Evolutionary conservation across 352 stramenopile species (phyloP), one percentile per base, ranked within the genome.

Genomic region (Stephanocyclus meneghinianus): DNA sequence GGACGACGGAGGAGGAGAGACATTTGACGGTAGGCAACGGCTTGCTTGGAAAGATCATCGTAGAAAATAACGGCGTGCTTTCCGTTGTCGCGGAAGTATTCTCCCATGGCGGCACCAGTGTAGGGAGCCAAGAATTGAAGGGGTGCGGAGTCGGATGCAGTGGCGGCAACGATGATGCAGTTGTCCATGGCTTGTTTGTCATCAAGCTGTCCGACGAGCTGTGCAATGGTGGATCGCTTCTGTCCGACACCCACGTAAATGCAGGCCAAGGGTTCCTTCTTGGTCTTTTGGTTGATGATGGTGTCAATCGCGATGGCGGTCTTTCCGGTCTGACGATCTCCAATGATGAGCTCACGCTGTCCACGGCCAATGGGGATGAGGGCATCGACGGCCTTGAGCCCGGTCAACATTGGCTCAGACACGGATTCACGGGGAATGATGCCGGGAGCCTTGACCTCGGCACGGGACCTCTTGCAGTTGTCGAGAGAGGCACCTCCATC

Each of bases 41-140:
- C 94, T 82, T 97, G 94, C 89, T 97, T 97, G 79, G 93, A 96
- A 18, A 97, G 86, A 89, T 97, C 94, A 82, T 97, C 94, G 79
- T 97, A 97, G 83, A 96, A 96, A 80, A 97, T 97, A 50, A 97
- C 93, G 73, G 94, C 94, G 74, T 97, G 93, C 87, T 95, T 96
- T 78, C 93, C 93, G 60, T 93, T 96, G 86, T 97, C 93, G 82
- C 93, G 88, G 89, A 97, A 97, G 87, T 94, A 97, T 87, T 97
- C 94, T 84, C 94, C 94, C 87, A 97, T 96, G 72, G 93, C 89
- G 69, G 87, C 89, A 66, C 93, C 94, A 66, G 93, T 95, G 92
- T 97, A 97, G 68, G 94, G 94, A 63, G 93, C 94, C 51, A 97
- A 86, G 91, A 96, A 97, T 90, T 97, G 94, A 59, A 97, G 90